phyloP scores from a whole-genome alignment of 169 alveolate species.

The Plasmodium falciparum region DNA sequence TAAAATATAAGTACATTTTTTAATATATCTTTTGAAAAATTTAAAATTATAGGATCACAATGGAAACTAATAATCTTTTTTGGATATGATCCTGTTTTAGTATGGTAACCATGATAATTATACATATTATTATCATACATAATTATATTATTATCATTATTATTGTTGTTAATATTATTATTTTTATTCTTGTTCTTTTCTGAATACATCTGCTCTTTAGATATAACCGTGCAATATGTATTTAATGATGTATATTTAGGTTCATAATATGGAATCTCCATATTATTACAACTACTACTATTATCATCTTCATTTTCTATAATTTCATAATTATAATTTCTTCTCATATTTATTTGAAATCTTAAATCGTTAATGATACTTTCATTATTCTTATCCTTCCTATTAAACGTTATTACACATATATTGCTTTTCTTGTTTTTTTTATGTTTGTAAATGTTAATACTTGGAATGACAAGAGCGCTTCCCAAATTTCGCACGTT shows the following conservation, averaged over 20 bases:
- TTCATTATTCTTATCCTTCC: constrained; percentile 38
- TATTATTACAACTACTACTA: constrained; percentile 22
- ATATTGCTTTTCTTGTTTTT: constrained; percentile 24
- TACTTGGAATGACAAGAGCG: constrained; percentile 21
- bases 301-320: constrained; percentile 10
- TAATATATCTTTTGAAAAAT: constrained; percentile 32
- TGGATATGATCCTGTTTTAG: not conserved
- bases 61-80: constrained; percentile 25
- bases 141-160: too few species aligned
- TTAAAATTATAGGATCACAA: constrained; percentile 43
- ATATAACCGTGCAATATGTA: constrained; percentile 22
- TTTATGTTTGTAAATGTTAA: constrained; percentile 31
- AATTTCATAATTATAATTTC: constrained; percentile 19
- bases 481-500: constrained; percentile 47
- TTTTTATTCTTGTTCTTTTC: not conserved
- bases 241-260: constrained; percentile 22
- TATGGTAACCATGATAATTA: too few species aligned
- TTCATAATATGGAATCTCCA: constrained; percentile 5
- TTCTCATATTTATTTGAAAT: constrained; percentile 47
- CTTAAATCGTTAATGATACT: constrained; percentile 39
- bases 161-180: not conserved
- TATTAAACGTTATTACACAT: constrained; percentile 25
- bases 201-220: not conserved
- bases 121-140: not conserved
- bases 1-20: constrained; percentile 24